Evolutionary conservation across 257 asterid genomes (phyloP), one percentile per base, ranked within the genome.

Genomic region (Primulina tabacum): DNA sequence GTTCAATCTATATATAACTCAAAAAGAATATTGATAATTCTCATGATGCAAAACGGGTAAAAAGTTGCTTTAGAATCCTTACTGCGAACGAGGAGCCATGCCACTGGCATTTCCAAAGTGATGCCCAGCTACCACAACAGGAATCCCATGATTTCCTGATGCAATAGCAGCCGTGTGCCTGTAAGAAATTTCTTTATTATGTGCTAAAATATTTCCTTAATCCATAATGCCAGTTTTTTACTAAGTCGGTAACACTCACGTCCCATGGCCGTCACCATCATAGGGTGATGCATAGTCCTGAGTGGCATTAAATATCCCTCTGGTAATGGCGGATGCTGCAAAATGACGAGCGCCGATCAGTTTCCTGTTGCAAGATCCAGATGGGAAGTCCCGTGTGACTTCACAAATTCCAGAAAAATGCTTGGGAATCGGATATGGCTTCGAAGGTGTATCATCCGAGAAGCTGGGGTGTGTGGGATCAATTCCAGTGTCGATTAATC

Each of bases 71-170:
- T 53, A 61, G 75, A 53, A 16, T 68, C 29, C 97, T 85, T 89
- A 94, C 99, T 94, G 99, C 38, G 99, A 65, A 77, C 92, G 98
- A 73, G 99, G 99, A 81, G 99, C 97, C 98, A 94, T 94, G 69
- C 99, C 99, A 81, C 99, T 94, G 67, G 99, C 99, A 84, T 94
- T 84, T 72, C 99, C 99, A 76, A 94, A 94, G 65, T 74, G 68
- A 83, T 94, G 92, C 11, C 90, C 97, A 74, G 98, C 89, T 69
- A 91, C 99, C 69, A 89, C 87, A 65, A 94, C 99, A 66, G 82
- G 78, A 77, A 94, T 76, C 66, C 97, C 99, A 72, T 94, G 97
- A 81, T 94, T 94, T 72, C 99, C 99, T 34, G 99, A 90, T 65
- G 99, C 95, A 70, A 77, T 86, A 10, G 98, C 85, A 73, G 97